Evolutionary conservation across 2,329 filamentous ascomycete species (phyloP), one percentile per base, ranked within the genome.

Genomic region (Botrytis pseudocinerea): DNA sequence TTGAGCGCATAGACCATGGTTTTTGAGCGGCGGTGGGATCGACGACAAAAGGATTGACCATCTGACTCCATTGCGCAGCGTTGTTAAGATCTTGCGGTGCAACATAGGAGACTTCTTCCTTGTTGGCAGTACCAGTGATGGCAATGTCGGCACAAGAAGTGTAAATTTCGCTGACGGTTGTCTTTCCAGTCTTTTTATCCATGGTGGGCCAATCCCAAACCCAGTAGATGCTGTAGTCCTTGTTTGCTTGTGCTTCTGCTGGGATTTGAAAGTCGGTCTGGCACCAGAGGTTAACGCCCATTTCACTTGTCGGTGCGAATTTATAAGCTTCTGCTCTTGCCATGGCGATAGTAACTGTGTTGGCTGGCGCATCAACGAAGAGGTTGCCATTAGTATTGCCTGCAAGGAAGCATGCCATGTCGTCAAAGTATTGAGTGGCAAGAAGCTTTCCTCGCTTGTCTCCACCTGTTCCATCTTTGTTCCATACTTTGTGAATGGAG

Each of bases 161-260:
- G 80, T 90, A 90, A 77, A 85, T 88, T 80, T 90, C 86, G 75
- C 86, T 84, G 75, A 86, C 86, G 75, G 83, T 83, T 16, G 87
- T 82, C 74, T 81, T 83, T 75, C 81, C 82, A 57, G 79, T 80
- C 79, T 14, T 80, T 74, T 10, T 78, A 78, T 84, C 82, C 80
- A 89, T 85, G 22, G 89, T 91, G 4, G 92, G 91, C 93, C 94
- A 99, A 82, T 97, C 92, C 96, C 96, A 98, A 63, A 98, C 91
- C 95, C 95, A 98, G 85, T 97, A 97, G 69, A 97, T 83, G 4
- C 94, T 95, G 81, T 95, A 93, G 42, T 87, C 86, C 44, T 90
- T 87, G 62, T 90, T 89, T 16, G 85, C 82, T n/a, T 87, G 82
- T 64, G 89, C 84, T 77, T 92, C 87, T 8, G 85, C 80, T 0